Base-by-base conservation (phyloP, 148 eudicot species). In the Cornus kousa region DNA sequence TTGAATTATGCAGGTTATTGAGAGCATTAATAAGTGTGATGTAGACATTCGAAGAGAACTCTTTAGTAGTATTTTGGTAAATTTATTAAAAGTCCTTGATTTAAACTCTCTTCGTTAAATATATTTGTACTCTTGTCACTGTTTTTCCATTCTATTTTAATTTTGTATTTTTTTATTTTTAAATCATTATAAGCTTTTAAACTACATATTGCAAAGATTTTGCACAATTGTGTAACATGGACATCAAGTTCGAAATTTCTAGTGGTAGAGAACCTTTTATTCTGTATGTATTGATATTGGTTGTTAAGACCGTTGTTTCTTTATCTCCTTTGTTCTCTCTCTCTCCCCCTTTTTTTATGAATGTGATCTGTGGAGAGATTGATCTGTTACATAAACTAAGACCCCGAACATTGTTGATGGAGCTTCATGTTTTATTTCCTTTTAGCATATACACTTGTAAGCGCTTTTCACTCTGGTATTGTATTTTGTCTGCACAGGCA, bases 21-120 rank as follows among this genome's bases (percentile, higher is more conserved):
- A 93, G 77, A 93, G 98, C 89, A 95, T 95, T 83, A 91, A 90
- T 76, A 95, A 90, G 89, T 95, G 97, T 85, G 98, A 95, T 81
- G 94, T 89, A 71, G 98, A 95, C 85, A 91, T 95, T 68, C 93
- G 98, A 53, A 89, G 98, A 87, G 98, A 95, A 85, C 90, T 95
- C 40, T 95, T 83, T 74, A 93, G 96, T 83, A 95, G 96, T 84
- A 95, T 95, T 81, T 72, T 95, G 96, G 98, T 95, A 91, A 89
- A 75, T 65, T 28, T 59, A 66, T 71, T 59, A 12, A 24, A 31
- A 40, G 74, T 9, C 66, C 68, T 68, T 40, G 11, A 39, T 66
- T 68, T 69, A 35, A 76, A 10, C 70, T 22, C 12, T 68, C 35
- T 69, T 74, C 17, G 40, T 28, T 62, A 22, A n/a, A 19, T n/a